A percentile compares a stretch with the other conserved stretches of the same genome.
phyloP scores from a whole-genome alignment of 371 early-diverging fungal genomes.

The Smittium culicis region DNA sequence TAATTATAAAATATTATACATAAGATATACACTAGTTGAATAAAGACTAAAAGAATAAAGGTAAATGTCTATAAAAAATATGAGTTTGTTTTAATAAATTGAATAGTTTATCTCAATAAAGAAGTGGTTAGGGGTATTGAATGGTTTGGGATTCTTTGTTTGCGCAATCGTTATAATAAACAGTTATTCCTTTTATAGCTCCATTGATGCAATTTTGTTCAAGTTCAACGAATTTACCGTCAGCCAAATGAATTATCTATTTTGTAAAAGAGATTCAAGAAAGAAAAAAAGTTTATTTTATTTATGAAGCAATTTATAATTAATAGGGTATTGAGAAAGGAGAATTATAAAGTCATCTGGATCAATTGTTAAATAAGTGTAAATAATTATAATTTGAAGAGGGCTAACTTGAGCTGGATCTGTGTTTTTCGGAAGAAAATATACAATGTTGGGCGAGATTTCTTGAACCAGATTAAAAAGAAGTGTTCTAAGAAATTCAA shows the following conservation, averaged over 20 bases:
- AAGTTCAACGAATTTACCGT: slow-evolving; percentile 45
- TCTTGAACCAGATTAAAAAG: slow-evolving; percentile 45
- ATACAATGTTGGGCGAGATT: slow-evolving; percentile 61
- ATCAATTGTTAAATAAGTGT: too few relatives aligned
- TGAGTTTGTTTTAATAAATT: background rate
- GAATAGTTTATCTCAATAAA: background rate
- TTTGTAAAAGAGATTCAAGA: too few relatives aligned
- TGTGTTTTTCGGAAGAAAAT: slow-evolving; percentile 73
- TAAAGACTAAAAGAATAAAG: background rate
- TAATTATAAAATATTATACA: background rate
- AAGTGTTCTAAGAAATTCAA: slow-evolving; percentile 14
- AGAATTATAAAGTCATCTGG: too few relatives aligned
- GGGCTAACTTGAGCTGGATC: slow-evolving; percentile 40
- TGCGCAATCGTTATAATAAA: slow-evolving; percentile 54
- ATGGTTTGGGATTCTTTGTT: background rate
- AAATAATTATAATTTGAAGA: background rate
- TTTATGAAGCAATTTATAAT: too few relatives aligned
- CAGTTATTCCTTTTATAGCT: slow-evolving; percentile 46
- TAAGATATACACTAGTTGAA: background rate
- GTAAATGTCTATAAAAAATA: background rate
- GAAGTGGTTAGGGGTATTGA: background rate
- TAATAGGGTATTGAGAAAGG: too few relatives aligned
- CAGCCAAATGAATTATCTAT: background rate
- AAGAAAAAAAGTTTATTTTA: too few relatives aligned
- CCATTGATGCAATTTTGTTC: slow-evolving; percentile 50